phyloP scores from a whole-genome alignment of 139 green algal genomes.

The Picochlorum sp. region DNA sequence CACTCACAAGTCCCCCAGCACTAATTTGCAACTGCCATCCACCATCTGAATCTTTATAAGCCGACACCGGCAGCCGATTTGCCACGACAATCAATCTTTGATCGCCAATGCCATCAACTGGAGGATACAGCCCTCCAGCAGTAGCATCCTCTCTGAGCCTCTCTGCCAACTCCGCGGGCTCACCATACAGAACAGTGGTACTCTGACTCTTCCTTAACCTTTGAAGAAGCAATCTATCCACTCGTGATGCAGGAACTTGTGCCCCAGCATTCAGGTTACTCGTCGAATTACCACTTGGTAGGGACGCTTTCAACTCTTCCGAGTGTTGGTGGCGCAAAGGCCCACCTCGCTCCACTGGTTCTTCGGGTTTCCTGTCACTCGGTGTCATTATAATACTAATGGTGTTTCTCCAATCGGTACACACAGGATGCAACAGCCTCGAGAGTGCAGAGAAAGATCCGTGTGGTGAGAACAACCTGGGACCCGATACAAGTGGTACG shows the following conservation, averaged over 20 bases:
- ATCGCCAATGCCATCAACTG: not conserved
- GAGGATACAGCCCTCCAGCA: slow-evolving; percentile 7
- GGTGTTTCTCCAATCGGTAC: too few relatives aligned
- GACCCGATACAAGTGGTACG: too few relatives aligned
- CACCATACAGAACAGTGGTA: slow-evolving; percentile 41
- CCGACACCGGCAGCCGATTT: slow-evolving; percentile 90
- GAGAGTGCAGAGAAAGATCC: too few relatives aligned
- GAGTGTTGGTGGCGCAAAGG: too few relatives aligned
- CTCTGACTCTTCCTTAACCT: slow-evolving; percentile 66
- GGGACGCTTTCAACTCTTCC: too few relatives aligned
- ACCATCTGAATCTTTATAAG: slow-evolving; percentile 53
- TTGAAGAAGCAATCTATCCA: slow-evolving; percentile 65
- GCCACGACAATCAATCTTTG: slow-evolving; percentile 89
- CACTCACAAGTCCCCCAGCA: slow-evolving; percentile 85
- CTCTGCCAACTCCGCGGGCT: slow-evolving; percentile 31
- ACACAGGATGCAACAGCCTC: too few relatives aligned
- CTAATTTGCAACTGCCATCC: slow-evolving; percentile 80
- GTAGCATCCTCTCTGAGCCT: slow-evolving; percentile 20
- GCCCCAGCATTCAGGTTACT: not conserved
- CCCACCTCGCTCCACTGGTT: too few relatives aligned
- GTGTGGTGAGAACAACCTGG: too few relatives aligned
- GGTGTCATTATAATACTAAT: too few relatives aligned
- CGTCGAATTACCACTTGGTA: too few relatives aligned
- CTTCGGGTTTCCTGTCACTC: too few relatives aligned
- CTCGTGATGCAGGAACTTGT: slow-evolving; percentile 9